Percentiles rank a stretch among this genome's conserved stretches.
Conservation (phyloP, 2,329 filamentous ascomycete genomes). For the Fusarium mangiferae region DNA sequence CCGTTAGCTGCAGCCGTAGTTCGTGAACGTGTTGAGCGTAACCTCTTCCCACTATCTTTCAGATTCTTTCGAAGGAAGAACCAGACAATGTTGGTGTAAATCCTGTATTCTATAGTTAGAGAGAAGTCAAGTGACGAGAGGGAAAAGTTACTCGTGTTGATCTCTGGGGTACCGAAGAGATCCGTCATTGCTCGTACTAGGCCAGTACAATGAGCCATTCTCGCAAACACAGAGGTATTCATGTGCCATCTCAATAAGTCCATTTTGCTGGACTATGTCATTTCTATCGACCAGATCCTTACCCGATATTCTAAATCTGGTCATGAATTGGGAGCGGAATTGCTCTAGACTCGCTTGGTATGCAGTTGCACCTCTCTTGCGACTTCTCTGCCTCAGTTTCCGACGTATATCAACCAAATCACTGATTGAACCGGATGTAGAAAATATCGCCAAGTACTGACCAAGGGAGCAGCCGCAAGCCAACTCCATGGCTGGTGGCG, state of each 20-base stretch:
- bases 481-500: neutral
- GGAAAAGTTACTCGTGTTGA: neutral
- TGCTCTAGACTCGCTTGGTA: neutral
- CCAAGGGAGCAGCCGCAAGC: conserved; percentile 6
- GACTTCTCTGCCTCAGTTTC: neutral
- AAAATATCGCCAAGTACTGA: neutral
- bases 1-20: neutral
- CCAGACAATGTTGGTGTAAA: conserved; percentile 3
- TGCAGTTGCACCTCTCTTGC: accelerated
- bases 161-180: neutral
- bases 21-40: neutral
- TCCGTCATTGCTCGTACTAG: neutral
- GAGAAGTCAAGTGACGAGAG: accelerated
- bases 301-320: neutral
- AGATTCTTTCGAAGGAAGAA: neutral
- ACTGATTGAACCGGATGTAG: neutral
- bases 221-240: neutral
- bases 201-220: conserved; percentile 1
- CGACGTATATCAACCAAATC: neutral
- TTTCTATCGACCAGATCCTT: neutral
- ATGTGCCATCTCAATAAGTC: conserved; percentile 15
- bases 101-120: neutral
- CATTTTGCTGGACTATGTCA: neutral
- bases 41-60: accelerated
- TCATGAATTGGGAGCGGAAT: neutral